Percentiles rank a stretch among this genome's conserved stretches.
These are phyloP conservation scores for Apophysomyces trapeziformis DNA, from an alignment of 371 early-diverging fungal genomes.

Conservation along the genomic window DNA sequence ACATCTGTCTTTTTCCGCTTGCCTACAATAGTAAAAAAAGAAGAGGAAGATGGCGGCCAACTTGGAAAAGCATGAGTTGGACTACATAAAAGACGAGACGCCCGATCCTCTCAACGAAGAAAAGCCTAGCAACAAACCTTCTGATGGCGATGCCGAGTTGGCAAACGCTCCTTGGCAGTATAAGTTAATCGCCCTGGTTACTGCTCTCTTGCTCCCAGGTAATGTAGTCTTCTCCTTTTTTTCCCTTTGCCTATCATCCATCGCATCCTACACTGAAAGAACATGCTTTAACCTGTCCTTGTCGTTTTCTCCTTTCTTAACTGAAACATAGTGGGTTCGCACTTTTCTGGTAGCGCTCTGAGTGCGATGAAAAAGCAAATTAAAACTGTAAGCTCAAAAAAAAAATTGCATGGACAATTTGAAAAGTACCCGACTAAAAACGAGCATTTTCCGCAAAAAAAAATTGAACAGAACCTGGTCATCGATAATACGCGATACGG, in stretches of 20 bases:
- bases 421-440: neutral
- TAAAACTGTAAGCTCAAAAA: conserved; percentile 20
- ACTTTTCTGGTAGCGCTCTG: conserved; percentile 42
- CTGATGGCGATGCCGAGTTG: conserved; percentile 39
- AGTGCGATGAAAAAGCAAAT: conserved; percentile 47
- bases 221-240: conserved; percentile 7
- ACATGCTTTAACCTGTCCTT: neutral
- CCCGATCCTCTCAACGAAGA: conserved; percentile 6
- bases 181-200: conserved; percentile 39
- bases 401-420: neutral
- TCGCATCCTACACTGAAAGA: too few species aligned
- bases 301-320: neutral
- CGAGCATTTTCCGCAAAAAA: neutral
- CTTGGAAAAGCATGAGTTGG: neutral
- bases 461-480: conserved; percentile 30
- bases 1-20: neutral
- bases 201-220: conserved; percentile 48
- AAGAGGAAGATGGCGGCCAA: neutral
- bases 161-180: conserved; percentile 49
- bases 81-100: neutral
- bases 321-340: conserved; percentile 34
- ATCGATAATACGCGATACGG: conserved; percentile 60
- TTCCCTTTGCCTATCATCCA: too few species aligned
- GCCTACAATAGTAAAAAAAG: neutral
- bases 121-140: conserved; percentile 2